A percentile compares a stretch with the other conserved stretches of the same genome.
These are phyloP conservation scores for Phalaenopsis equestris DNA, from an alignment of 106 monocot species.

Conservation along the genomic window DNA sequence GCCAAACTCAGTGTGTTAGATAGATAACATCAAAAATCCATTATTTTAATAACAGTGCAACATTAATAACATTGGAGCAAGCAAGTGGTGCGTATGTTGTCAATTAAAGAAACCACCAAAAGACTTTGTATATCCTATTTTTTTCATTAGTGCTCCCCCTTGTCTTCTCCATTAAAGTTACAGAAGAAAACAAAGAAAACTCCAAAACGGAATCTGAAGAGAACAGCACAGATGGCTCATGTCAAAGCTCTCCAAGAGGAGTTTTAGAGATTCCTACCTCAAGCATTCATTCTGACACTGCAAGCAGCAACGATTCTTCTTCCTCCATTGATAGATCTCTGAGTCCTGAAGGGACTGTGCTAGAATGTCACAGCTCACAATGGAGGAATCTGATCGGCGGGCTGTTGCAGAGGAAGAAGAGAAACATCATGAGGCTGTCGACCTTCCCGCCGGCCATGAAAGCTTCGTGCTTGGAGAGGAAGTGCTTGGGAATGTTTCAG, in stretches of 20 bases:
- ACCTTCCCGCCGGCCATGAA: conserved; percentile 36
- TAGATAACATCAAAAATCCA: neutral
- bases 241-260: conserved; percentile 40
- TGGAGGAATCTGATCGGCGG: conserved; percentile 62
- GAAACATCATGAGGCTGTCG: conserved; percentile 31
- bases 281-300: conserved; percentile 30
- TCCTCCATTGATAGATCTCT: conserved; percentile 9
- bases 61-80: neutral
- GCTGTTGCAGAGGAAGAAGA: conserved; percentile 46
- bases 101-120: neutral
- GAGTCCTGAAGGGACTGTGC: neutral
- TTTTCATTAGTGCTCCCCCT: neutral
- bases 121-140: neutral
- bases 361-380: conserved; percentile 25
- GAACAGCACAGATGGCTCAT: conserved; percentile 11
- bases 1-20: neutral
- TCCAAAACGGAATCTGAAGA: conserved; percentile 13
- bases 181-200: conserved; percentile 15
- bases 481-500: conserved; percentile 3
- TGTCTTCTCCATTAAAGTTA: neutral
- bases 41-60: neutral
- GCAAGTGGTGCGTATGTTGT: neutral
- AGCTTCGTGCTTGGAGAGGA: conserved; percentile 13
- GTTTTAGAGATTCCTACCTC: conserved; percentile 30
- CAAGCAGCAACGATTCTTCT: conserved; percentile 24